Percentiles rank a stretch among this genome's conserved stretches.
phyloP scores from a whole-genome alignment of 768 basidiomycete genomes.

The Cantharellus anzutake region DNA sequence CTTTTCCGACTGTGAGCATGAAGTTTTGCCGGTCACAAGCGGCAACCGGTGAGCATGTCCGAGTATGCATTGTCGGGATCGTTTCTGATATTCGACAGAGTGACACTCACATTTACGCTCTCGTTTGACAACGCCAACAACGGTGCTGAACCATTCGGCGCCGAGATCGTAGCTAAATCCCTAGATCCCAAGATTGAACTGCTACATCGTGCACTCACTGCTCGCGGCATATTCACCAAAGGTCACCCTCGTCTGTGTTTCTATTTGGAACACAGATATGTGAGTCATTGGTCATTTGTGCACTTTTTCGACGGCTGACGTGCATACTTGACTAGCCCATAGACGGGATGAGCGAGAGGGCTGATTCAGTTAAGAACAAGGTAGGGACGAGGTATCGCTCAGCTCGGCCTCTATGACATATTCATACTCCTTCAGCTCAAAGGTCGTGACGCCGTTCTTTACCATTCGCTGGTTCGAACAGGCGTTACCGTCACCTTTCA shows the following conservation, averaged over 20 bases:
- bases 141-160: not conserved
- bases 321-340: not conserved
- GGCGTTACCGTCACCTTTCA: too few relatives aligned
- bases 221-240: not conserved
- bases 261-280: not conserved
- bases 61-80: not conserved
- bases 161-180: not conserved
- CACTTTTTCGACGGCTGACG: not conserved
- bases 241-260: not conserved
- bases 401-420: not conserved
- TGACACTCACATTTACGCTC: not conserved
- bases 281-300: not conserved
- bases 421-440: not conserved
- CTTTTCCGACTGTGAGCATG: constrained; percentile 28
- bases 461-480: not conserved
- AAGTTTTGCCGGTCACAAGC: constrained; percentile 23
- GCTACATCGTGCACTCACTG: not conserved
- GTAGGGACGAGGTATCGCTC: not conserved
- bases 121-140: not conserved
- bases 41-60: constrained; percentile 18
- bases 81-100: not conserved
- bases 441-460: not conserved
- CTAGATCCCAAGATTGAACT: not conserved
- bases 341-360: not conserved
- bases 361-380: not conserved